Evolutionary conservation across 2,329 filamentous ascomycete genomes (phyloP).

Genomic region (Aspergillus sp.): DNA sequence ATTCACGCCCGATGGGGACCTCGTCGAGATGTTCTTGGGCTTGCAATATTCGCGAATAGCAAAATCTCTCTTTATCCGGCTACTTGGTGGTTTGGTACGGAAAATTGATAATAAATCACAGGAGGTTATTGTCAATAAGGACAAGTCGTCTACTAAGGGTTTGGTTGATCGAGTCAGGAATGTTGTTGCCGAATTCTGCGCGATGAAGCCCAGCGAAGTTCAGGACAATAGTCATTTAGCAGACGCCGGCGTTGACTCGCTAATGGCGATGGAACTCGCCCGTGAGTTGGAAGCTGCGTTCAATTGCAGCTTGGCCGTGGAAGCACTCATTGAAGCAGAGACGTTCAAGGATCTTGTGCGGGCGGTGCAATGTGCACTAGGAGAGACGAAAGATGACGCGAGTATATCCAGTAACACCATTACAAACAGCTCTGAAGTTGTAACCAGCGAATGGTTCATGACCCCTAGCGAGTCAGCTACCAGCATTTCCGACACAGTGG

Average conservation of each 20-base stretch:
- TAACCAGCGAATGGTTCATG: background rate
- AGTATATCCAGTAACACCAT: background rate
- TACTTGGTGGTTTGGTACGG: slow-evolving; percentile 3
- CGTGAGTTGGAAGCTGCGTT: slow-evolving; percentile 45
- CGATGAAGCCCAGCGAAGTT: slow-evolving; percentile 14
- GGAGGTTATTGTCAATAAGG: background rate
- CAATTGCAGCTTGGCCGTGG: slow-evolving; percentile 28
- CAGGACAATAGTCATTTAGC: slow-evolving; percentile 14
- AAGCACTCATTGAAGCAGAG: slow-evolving; percentile 30
- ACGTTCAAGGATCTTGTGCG: slow-evolving; percentile 31
- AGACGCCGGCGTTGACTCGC: slow-evolving; percentile 50
- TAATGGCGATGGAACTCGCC: slow-evolving; percentile 51
- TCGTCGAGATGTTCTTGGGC: slow-evolving; percentile 33
- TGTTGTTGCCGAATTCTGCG: slow-evolving; percentile 19
- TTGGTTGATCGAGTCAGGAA: slow-evolving; percentile 11
- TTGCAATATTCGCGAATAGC: slow-evolving; percentile 28
- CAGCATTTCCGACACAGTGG: slow-evolving; percentile 2
- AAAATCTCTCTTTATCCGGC: slow-evolving; percentile 18
- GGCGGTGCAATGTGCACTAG: slow-evolving; percentile 20
- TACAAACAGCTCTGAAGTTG: background rate
- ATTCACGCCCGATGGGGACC: slow-evolving; percentile 26
- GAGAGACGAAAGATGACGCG: background rate
- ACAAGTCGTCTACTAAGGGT: background rate
- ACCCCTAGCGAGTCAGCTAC: slow-evolving; percentile 7
- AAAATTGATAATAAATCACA: background rate